A percentile compares a stretch with the other conserved stretches of the same genome.
Evolutionary conservation across 257 asterid genomes (phyloP).

Genomic region (Leonotis leonurus): DNA sequence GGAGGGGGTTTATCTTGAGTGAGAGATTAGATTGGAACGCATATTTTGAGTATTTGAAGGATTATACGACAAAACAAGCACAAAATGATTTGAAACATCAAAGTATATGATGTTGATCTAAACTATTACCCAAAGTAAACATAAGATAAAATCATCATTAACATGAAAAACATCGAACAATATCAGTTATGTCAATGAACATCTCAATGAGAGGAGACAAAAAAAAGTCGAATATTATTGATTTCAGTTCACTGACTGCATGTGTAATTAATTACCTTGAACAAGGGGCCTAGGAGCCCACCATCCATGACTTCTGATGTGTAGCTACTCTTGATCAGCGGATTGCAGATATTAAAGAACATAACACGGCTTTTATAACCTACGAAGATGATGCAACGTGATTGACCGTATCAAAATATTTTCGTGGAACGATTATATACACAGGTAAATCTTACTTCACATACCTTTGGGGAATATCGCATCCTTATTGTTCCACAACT

Average conservation of each 20-base stretch:
- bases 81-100: neutral
- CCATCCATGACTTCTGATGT: constrained; percentile 63
- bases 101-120: too few relatives aligned
- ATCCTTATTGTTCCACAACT: constrained; percentile 56
- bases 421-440: neutral
- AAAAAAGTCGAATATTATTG: too few relatives aligned
- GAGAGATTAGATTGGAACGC: neutral
- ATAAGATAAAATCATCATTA: too few relatives aligned
- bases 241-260: too few relatives aligned
- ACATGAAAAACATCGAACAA: too few relatives aligned
- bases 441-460: neutral
- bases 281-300: constrained; percentile 67
- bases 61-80: neutral
- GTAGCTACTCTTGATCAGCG: constrained; percentile 32
- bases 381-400: constrained; percentile 23
- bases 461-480: constrained; percentile 71
- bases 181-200: neutral
- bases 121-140: too few relatives aligned
- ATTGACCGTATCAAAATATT: neutral
- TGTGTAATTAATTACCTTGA: too few relatives aligned
- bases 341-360: constrained; percentile 44
- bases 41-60: neutral
- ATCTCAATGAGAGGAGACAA: too few relatives aligned
- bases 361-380: constrained; percentile 60
- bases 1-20: neutral